Base-by-base conservation (phyloP, 768 basidiomycete species). In the Pisolithus microcarpus region DNA sequence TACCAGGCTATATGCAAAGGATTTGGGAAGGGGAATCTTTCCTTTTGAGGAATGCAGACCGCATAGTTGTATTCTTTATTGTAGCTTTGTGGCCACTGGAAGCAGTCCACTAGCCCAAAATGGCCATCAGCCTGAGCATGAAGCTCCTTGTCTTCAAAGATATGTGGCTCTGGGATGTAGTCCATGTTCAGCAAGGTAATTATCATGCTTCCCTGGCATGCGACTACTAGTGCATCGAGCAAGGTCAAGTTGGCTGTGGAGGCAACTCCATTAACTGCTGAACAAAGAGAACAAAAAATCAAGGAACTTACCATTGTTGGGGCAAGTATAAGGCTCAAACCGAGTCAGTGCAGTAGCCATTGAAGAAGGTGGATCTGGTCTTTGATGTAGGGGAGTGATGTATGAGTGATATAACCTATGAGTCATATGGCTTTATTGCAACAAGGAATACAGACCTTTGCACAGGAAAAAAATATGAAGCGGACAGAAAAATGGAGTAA, bases 11-110 rank as follows among this genome's bases (percentile, higher is more conserved):
- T 40, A 19, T 40, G 4, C 8, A 18, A n/a, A 19, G 39, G 21
- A n/a, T 19, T 10, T 10, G 21, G 18, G 39, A 21, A 39, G 30
- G 30, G 30, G 30, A 30, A 30, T 30, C 30, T 30, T 4, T 54
- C 53, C 38, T 45, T 18, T 16, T 16, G 38, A 16, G 45, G 51
- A 38, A 52, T 31, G 26, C 51, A 52, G 37, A 52, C 24, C 5
- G 45, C 37, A 36, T 40, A 52, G 13, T 38, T 16, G 36, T 30
- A 52, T 30, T 52, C 51, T n/a, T 38, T 46, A 18, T 38, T 38
- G 36, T 38, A 52, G 30, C 10, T 18, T 19, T 52, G 51, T 4
- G 46, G 51, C 51, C 51, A 52, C 24, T 52, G 51, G 24, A 52
- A 52, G 21, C 51, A 52, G 31, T 52, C 37, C 3, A 47, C 24